These are phyloP conservation scores for Mycena crocata DNA, from an alignment of 768 basidiomycete species.

Conservation along the genomic window DNA sequence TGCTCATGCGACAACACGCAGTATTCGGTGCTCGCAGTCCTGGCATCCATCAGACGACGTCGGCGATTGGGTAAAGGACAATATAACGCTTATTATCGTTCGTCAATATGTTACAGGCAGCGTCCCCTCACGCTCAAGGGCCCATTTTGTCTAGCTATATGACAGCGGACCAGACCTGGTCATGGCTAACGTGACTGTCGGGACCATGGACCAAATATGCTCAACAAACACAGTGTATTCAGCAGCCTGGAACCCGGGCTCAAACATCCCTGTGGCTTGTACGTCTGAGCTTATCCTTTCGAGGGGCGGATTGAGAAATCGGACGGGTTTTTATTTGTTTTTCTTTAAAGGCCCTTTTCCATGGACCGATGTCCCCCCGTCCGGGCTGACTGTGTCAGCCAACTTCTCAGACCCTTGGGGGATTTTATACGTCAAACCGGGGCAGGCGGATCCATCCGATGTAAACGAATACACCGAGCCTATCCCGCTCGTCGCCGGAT, in stretches of 20 bases:
- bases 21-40: not conserved
- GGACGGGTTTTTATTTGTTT: too few species aligned
- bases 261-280: not conserved
- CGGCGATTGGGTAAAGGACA: not conserved
- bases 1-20: not conserved
- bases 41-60: not conserved
- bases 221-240: too few species aligned
- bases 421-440: constrained; percentile 2
- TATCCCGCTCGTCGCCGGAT: not conserved
- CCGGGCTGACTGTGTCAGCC: not conserved
- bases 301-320: not conserved
- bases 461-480: not conserved
- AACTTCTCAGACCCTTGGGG: not conserved
- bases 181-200: too few species aligned
- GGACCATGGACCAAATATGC: too few species aligned
- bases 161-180: not conserved
- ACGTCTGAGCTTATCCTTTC: not conserved
- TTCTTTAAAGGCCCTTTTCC: not conserved
- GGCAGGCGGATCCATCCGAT: not conserved
- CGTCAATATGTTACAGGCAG: not conserved
- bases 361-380: not conserved
- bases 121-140: not conserved
- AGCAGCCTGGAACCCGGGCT: too few species aligned
- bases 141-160: not conserved
- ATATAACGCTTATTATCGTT: constrained; percentile 2